Conservation (phyloP, 306 rosid species). For the Pyrus pyrifolia region DNA sequence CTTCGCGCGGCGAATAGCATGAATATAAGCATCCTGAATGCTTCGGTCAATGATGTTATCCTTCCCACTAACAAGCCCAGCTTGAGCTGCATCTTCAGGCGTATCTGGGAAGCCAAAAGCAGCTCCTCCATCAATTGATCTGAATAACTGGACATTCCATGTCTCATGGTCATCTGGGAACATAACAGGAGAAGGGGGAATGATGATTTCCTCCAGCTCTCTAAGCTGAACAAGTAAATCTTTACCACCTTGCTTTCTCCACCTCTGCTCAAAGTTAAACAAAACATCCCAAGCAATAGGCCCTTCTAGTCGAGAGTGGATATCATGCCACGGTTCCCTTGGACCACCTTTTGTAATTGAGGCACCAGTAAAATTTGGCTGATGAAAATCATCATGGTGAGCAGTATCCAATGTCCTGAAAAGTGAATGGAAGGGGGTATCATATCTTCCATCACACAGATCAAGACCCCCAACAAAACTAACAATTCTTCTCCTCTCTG, state of each 20-base stretch:
- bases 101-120: conserved; percentile 44
- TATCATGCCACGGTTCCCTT: conserved; percentile 53
- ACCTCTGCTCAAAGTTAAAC: conserved; percentile 42
- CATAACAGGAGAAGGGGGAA: conserved; percentile 45
- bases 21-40: conserved; percentile 45
- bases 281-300: conserved; percentile 52
- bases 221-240: conserved; percentile 36
- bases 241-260: conserved; percentile 52
- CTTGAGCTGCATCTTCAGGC: conserved; percentile 37
- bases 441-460: conserved; percentile 46
- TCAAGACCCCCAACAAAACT: conserved; percentile 52
- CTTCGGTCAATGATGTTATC: conserved; percentile 49
- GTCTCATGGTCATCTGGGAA: conserved; percentile 35
- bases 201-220: conserved; percentile 32
- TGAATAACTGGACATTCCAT: conserved; percentile 45
- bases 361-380: conserved; percentile 37
- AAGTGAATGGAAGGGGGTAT: conserved; percentile 39
- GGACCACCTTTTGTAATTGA: conserved; percentile 41
- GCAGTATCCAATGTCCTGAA: conserved; percentile 44
- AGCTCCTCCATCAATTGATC: conserved; percentile 49
- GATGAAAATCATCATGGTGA: conserved; percentile 49
- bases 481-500: conserved; percentile 31
- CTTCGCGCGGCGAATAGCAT: conserved; percentile 46
- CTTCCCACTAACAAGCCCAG: conserved; percentile 47
- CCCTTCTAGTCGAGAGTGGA: conserved; percentile 45